phyloP scores from a whole-genome alignment of 208 protist species.

The Wallacemonas collosoma region DNA sequence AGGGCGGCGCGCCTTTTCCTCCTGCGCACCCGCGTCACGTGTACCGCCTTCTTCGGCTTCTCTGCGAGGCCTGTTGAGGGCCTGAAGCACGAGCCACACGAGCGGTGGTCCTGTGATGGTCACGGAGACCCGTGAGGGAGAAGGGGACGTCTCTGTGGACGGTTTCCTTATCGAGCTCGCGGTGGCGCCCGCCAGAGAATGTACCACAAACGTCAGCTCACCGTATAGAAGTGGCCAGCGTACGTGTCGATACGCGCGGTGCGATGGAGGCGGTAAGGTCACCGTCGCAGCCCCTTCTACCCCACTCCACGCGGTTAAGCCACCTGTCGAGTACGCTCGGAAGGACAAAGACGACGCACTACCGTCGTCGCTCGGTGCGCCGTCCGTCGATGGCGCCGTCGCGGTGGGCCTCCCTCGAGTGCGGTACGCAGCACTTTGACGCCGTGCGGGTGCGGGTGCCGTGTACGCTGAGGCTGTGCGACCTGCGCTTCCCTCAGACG shows the following conservation, averaged over 20 bases:
- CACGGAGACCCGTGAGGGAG: constrained; percentile 16
- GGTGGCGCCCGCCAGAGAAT: constrained; percentile 16
- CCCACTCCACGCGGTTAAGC: constrained; percentile 11
- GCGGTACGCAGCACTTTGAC: no score
- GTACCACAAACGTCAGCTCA: constrained; percentile 39
- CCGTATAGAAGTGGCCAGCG: constrained; percentile 42
- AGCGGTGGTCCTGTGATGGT: constrained; percentile 50
- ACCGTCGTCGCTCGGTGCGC: constrained; percentile 10
- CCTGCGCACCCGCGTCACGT: background rate
- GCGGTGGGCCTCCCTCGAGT: no score
- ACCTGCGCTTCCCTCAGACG: background rate
- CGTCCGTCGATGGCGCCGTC: background rate
- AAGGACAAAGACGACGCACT: background rate
- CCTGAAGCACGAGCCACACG: constrained; percentile 55
- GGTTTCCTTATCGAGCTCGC: background rate
- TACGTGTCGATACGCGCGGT: constrained; percentile 24
- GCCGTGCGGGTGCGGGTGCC: no score
- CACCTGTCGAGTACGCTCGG: constrained; percentile 9
- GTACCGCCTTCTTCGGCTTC: background rate
- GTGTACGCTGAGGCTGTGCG: background rate
- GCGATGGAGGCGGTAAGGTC: background rate
- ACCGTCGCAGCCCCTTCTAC: background rate
- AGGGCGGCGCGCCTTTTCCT: background rate
- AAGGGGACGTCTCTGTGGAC: no score
- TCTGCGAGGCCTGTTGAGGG: constrained; percentile 35